Conservation (phyloP, 345 rosid genomes). For the Limnanthes douglasii region DNA sequence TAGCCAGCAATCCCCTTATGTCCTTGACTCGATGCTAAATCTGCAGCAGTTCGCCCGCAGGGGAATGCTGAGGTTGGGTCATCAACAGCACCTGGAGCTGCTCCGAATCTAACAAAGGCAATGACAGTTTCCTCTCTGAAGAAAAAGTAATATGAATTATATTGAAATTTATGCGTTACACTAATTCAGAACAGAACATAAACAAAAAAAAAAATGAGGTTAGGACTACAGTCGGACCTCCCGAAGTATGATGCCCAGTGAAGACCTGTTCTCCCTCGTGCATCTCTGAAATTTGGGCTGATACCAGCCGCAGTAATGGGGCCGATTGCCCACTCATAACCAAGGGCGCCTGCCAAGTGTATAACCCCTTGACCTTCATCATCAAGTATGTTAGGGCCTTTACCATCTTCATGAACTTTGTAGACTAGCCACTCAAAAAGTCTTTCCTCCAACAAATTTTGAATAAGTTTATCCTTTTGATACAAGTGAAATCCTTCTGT, state of each 20-base stretch:
- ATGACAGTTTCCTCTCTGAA: slow-evolving; percentile 77
- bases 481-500: no score
- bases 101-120: slow-evolving; percentile 50
- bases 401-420: slow-evolving; percentile 56
- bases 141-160: neutral
- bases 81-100: slow-evolving; percentile 51
- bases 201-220: slow-evolving; percentile 1
- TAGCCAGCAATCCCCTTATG: slow-evolving; percentile 92
- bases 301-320: slow-evolving; percentile 66
- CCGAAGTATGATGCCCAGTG: slow-evolving; percentile 94
- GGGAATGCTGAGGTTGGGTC: slow-evolving; percentile 85
- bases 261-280: slow-evolving; percentile 89
- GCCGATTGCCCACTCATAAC: slow-evolving; percentile 74
- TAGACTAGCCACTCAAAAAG: slow-evolving; percentile 66
- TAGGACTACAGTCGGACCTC: slow-evolving; percentile 29
- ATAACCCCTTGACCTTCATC: slow-evolving; percentile 70
- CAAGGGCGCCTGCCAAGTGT: slow-evolving; percentile 80
- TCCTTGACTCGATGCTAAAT: slow-evolving; percentile 78
- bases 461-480: slow-evolving; percentile 24
- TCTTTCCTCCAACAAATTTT: slow-evolving; percentile 45
- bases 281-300: slow-evolving; percentile 76
- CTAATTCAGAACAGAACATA: slow-evolving; percentile 3
- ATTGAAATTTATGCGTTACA: neutral
- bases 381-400: slow-evolving; percentile 57
- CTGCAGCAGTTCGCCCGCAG: slow-evolving; percentile 63